Base-by-base conservation (phyloP, 2,329 filamentous ascomycete genomes). In the Trichoderma sp. region DNA sequence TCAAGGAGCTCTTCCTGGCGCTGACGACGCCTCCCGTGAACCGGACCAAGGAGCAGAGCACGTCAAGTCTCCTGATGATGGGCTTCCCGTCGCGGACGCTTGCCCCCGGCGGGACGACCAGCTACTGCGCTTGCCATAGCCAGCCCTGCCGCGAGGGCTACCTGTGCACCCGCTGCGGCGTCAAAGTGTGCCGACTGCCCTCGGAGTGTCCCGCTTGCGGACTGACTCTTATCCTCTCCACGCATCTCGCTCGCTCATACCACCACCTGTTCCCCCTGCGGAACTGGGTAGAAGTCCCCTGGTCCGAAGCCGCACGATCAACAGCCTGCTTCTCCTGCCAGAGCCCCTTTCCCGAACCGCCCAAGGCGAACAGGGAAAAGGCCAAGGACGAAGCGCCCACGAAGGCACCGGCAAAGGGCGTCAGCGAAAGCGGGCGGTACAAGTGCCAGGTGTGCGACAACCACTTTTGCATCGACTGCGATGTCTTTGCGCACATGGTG, bases 381-480 rank as follows among this genome's bases (percentile, higher is more conserved):
- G 51, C 50, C 6, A 75, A 70, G 30, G 69, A 72, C n/a, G 69
- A 69, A 4, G 56, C 64, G 26, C 43, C 65, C 17, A 55, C 65
- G n/a, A 72, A 71, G 44, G 68, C 72, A 58, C 67, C 69, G 14
- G 69, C 76, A 19, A 90, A 87, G 72, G 88, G 90, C 1, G 89
- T 93, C 50, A 94, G 91, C 75, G 92, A 96, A 79, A 95, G 90
- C 73, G 88, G 90, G 55, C 82, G 95, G 59, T 99, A 99, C 75
- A 91, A 91, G 66, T 99, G 95, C 75, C 86, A 90, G 70, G 88
- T 89, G n/a, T 99, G 95, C 77, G 79, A 84, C 3, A 88, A 91
- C 66, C 94, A 98, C 78, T 99, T 98, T 75, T 99, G 95, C 81
- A 96, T 99, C 69, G 95, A 99, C 76, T 99, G 95, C 76, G 95